Evolutionary conservation across 1,284 basidiomycete genomes (phyloP), one percentile per base, ranked within the genome.

Genomic region (Trametes versicolor): DNA sequence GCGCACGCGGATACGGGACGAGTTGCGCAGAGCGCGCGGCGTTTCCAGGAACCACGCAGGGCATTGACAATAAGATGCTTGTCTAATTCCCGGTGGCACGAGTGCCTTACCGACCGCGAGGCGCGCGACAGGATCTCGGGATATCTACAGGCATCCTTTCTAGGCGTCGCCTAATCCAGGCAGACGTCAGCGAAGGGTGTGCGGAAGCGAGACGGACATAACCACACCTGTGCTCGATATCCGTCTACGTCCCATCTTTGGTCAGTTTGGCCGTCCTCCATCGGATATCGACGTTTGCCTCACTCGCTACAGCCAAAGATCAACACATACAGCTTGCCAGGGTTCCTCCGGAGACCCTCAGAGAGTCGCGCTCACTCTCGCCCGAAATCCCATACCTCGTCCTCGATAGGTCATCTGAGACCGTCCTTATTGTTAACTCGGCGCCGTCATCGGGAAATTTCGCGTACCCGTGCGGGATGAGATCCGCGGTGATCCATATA

Each of bases 11-110:
- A 21, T 25, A n/a, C 32, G 48, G 41, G 21, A 25, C 32, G 17
- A 32, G 34, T 41, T 43, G 27, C 47, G 19, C 21, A 9, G 39
- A 25, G 21, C 58, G 29, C n/a, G 58, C 54, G 41, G 50, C 29
- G 45, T 36, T 23, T 45, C 39, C 63, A 65, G 60, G 58, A 54
- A 65, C 29, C 67, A 25, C 37, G 32, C 37, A 32, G 23, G 50
- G 43, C 41, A 29, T 60, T 60, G 59, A 60, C 59, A 60, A 60
- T 60, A 60, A 54, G 59, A 17, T 51, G 27, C 23, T 47, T 19
- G 43, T 21, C 21, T 49, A 43, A 13, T 47, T 53, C 37, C 59
- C 41, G 41, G 50, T n/a, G 29, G 50, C 58, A 50, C 32, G 47
- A 23, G 32, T 52, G 39, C 50, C 27, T 53, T 36, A 54, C 59